Conservation (phyloP, 257 asterid genomes). For the Fraxinus anomala region DNA sequence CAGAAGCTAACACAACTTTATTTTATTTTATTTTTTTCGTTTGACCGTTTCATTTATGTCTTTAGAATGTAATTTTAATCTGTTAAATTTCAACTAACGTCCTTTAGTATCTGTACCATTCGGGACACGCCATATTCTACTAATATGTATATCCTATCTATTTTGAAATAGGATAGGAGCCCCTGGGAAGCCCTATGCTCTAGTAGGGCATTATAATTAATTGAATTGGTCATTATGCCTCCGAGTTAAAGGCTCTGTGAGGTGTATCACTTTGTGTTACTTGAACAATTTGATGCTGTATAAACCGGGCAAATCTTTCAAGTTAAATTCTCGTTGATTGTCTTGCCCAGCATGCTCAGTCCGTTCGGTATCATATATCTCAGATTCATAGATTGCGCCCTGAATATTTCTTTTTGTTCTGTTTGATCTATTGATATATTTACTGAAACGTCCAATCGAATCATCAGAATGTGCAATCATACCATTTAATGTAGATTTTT, state of each 20-base stretch:
- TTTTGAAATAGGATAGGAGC: constrained; percentile 30
- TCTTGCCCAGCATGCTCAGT: background rate
- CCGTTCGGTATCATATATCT: too few relatives aligned
- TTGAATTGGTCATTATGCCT: constrained; percentile 26
- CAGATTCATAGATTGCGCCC: too few relatives aligned
- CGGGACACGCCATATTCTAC: constrained; percentile 14
- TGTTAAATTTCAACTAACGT: constrained; percentile 30
- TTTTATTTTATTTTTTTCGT: background rate
- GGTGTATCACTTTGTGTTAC: constrained; percentile 27
- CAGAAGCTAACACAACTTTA: constrained; percentile 37
- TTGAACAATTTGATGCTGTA: constrained; percentile 12
- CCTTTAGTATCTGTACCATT: constrained; percentile 17
- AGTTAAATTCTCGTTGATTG: background rate
- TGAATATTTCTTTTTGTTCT: too few relatives aligned
- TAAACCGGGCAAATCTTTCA: background rate
- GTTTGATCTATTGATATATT: too few relatives aligned
- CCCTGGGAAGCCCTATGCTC: background rate
- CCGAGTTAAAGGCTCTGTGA: constrained; percentile 38
- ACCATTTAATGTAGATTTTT: too few relatives aligned
- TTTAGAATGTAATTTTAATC: constrained; percentile 26
- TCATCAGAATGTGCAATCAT: too few relatives aligned
- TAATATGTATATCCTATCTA: constrained; percentile 35
- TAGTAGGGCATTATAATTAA: constrained; percentile 13
- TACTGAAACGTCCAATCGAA: too few relatives aligned
- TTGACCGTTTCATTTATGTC: constrained; percentile 19